Percentiles rank a stretch among this genome's conserved stretches.
phyloP scores from a whole-genome alignment of 2,329 filamentous ascomycete species.

The Aspergillus melleus region DNA sequence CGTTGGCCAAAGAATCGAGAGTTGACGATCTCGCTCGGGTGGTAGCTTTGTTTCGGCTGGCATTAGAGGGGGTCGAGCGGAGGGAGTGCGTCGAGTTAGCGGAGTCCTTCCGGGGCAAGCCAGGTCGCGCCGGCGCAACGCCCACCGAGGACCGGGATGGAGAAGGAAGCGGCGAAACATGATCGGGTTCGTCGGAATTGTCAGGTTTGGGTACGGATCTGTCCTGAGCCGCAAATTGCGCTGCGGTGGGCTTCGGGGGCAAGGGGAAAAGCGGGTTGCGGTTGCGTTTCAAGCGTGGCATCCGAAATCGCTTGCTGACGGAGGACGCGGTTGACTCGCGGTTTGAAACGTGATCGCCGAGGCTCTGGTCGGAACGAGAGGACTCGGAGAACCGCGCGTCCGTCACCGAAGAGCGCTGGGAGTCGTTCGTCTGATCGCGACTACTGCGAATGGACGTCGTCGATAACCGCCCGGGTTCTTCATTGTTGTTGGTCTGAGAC shows the following conservation, averaged over 20 bases:
- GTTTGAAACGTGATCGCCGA: conserved; percentile 63
- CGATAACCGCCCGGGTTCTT: conserved; percentile 59
- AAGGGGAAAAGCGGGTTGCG: conserved; percentile 81
- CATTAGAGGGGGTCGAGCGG: conserved; percentile 53
- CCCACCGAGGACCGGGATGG: conserved; percentile 55
- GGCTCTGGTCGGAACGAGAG: conserved; percentile 84
- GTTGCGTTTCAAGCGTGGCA: conserved; percentile 75
- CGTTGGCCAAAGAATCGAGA: conserved; percentile 75
- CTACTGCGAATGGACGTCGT: conserved; percentile 47
- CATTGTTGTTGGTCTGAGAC: conserved; percentile 59
- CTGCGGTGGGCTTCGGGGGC: conserved; percentile 64
- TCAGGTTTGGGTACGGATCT: conserved; percentile 23
- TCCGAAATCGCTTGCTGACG: conserved; percentile 74
- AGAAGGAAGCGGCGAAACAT: conserved; percentile 46
- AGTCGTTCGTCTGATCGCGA: conserved; percentile 63
- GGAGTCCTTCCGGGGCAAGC: conserved; percentile 61
- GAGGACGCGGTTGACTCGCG: conserved; percentile 62
- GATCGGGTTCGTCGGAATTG: conserved; percentile 27
- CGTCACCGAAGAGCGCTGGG: conserved; percentile 62
- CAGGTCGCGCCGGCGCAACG: conserved; percentile 47
- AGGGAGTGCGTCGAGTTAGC: conserved; percentile 66
- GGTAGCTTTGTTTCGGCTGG: conserved; percentile 54
- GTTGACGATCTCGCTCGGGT: conserved; percentile 83
- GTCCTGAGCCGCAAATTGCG: conserved; percentile 12
- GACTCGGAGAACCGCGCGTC: conserved; percentile 76